Evolutionary conservation across 2,329 filamentous ascomycete genomes (phyloP).

Genomic region (Atkinsonella hypoxylon): DNA sequence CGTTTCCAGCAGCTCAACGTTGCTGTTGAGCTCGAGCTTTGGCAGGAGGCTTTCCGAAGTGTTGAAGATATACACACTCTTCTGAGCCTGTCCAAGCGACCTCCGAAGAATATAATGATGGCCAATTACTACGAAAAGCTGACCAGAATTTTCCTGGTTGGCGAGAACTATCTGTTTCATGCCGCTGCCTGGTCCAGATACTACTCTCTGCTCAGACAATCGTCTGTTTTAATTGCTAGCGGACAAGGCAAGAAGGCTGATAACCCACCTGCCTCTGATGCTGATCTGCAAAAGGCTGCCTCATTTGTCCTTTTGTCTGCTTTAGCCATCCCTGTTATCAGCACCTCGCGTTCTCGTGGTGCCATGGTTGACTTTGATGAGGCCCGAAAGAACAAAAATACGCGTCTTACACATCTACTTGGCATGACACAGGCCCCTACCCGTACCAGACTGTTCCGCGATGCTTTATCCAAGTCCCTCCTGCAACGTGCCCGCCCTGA

Average conservation of each 20-base stretch:
- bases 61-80: slow-evolving; percentile 98
- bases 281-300: slow-evolving; percentile 84
- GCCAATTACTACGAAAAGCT: slow-evolving; percentile 99
- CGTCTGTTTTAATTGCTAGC: slow-evolving; percentile 66
- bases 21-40: slow-evolving; percentile 91
- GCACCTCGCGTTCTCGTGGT: slow-evolving; percentile 89
- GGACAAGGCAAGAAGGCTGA: slow-evolving; percentile 89
- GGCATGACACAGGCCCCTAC: slow-evolving; percentile 87
- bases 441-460: slow-evolving; percentile 84
- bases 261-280: slow-evolving; percentile 79
- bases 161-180: slow-evolving; percentile 99
- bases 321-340: slow-evolving; percentile 97
- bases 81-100: slow-evolving; percentile 93
- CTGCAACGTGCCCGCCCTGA: slow-evolving; percentile 86
- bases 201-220: slow-evolving; percentile 91
- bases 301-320: slow-evolving; percentile 93
- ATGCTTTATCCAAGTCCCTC: slow-evolving; percentile 88
- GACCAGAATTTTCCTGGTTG: slow-evolving; percentile 94
- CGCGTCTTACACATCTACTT: slow-evolving; percentile 85
- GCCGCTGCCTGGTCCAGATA: slow-evolving; percentile 95
- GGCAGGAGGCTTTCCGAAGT: slow-evolving; percentile 98
- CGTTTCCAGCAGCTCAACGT: slow-evolving; percentile 98
- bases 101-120: slow-evolving; percentile 99
- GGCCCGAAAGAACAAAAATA: slow-evolving; percentile 97
- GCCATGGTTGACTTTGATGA: slow-evolving; percentile 95